Evolutionary conservation across 1,284 basidiomycete species (phyloP).

Genomic region (Cystobasidium pallidum): DNA sequence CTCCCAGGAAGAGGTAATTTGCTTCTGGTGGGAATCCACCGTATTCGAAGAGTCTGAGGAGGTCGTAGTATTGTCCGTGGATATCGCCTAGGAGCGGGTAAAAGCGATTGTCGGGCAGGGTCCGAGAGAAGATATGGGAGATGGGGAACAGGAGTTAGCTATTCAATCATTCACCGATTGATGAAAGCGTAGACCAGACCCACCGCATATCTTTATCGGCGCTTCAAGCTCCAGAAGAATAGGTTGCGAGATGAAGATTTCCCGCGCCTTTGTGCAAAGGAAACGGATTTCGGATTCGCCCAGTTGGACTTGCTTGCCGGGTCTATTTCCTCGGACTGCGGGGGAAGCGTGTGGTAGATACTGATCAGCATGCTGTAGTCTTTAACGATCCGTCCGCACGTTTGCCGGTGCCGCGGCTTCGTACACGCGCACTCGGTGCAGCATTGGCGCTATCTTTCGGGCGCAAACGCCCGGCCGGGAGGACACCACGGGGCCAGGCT

Average conservation of each 20-base stretch:
- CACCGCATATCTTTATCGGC: conserved; percentile 96
- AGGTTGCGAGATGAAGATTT: conserved; percentile 95
- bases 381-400: no score
- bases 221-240: conserved; percentile 91
- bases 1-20: conserved; percentile 92
- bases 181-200: conserved; percentile 58
- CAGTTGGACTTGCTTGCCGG: conserved; percentile 89
- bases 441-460: neutral
- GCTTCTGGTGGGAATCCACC: conserved; percentile 94
- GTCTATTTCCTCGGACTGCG: conserved; percentile 86
- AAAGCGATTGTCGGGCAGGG: neutral
- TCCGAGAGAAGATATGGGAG: neutral
- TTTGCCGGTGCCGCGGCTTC: neutral
- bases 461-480: neutral
- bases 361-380: neutral
- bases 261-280: conserved; percentile 88
- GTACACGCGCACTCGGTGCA: neutral
- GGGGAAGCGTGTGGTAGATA: neutral
- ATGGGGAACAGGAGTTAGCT: neutral
- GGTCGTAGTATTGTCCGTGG: conserved; percentile 93
- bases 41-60: conserved; percentile 90
- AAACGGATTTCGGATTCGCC: conserved; percentile 97
- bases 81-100: conserved; percentile 72
- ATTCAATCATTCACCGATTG: no score
- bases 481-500: neutral